Evolutionary conservation across 2,329 filamentous ascomycete species (phyloP), one percentile per base, ranked within the genome.

Genomic region (Trichophyton verrucosum): DNA sequence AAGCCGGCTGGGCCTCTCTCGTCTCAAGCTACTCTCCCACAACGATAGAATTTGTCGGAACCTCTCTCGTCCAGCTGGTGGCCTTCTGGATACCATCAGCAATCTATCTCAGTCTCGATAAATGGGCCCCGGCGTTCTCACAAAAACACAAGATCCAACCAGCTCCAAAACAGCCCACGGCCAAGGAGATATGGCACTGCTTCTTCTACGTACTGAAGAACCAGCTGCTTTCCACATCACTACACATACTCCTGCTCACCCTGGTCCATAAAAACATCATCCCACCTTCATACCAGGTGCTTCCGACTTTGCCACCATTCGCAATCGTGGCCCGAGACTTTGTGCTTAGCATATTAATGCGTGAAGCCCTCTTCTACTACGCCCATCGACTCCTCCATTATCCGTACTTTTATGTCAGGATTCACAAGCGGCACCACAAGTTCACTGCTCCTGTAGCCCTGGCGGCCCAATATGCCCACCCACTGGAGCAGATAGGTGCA

Each of bases 401-500:
- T 4, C 78, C 76, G 0, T 68, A 64, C 4, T 67, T 82, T 4
- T 84, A 83, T 71, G 69, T 69, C 9, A 69, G 69, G 36, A 76
- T 84, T 61, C 82, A 84, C 72, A 83, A 83, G 64, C 72, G 72
- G 22, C 82, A 84, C 65, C 82, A 84, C 70, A 72, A 72, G 24
- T 84, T 82, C 71, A 80, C 76, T 0, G 80, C 81, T 1, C 81
- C 81, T 0, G 76, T 84, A 1, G 77, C 80, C 0, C 73, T 83
- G 3, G 75, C 81, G 0, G 79, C 81, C 1, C 79, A 83, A 64
- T 84, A 81, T 64, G 80, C 80, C 0, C 81, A 83, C 64, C 81
- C 81, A 0, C 61, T 80, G n/a, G 82, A 84, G 69, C 80, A 83
- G 65, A 62, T 84, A 2, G 61, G 81, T 9, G 79, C 81, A 15